Base-by-base conservation (phyloP, 73 alveolate genomes). In the Paramecium caudatum region DNA sequence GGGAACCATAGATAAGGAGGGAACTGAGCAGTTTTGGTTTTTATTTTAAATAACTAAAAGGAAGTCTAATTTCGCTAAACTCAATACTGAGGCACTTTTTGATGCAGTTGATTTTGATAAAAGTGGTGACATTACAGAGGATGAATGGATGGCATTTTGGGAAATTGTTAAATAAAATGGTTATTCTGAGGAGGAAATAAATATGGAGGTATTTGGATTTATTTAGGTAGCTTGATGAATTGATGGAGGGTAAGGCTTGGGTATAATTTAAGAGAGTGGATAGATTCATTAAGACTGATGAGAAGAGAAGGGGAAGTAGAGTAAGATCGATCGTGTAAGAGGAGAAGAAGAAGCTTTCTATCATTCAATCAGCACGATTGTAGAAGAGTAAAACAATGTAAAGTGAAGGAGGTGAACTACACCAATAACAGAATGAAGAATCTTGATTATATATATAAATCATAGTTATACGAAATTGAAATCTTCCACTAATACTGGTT, bases 71-170 rank as follows among this genome's bases (percentile, higher is more conserved):
- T 86, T 62, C 32, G 93, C 93, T 32, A 86, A 86, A 43, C 37
- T 86, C n/a, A 86, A 86, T 19, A 86, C 90, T 21, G 93, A 86
- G 7, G 90, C 82, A 3, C 69, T 86, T n/a, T 86, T 86, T 78
- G 69, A 86, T 12, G 93, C 90, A 27, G 93, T 86, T 1, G 93
- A 86, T 63, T 70, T 86, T 63, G 90, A 86, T 65, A 86, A 86
- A 47, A 86, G 93, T 25, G 93, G 90, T 4, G 69, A 39, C 5
- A 86, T 86, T 5, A 86, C 93, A 36, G 93, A 86, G 68, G 93
- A 86, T 36, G 93, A 86, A 70, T 86, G 90, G 93, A 61, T 86
- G 88, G 90, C 82, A 41, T 86, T 86, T 78, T 86, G 93, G 90
- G 69, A 86, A 16, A 62, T 78, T 16, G 90, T 86, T 37, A 55